Percentiles rank a stretch among this genome's conserved stretches.
phyloP scores from a whole-genome alignment of 2,329 filamentous ascomycete genomes.

The Eurotiales sp. region DNA sequence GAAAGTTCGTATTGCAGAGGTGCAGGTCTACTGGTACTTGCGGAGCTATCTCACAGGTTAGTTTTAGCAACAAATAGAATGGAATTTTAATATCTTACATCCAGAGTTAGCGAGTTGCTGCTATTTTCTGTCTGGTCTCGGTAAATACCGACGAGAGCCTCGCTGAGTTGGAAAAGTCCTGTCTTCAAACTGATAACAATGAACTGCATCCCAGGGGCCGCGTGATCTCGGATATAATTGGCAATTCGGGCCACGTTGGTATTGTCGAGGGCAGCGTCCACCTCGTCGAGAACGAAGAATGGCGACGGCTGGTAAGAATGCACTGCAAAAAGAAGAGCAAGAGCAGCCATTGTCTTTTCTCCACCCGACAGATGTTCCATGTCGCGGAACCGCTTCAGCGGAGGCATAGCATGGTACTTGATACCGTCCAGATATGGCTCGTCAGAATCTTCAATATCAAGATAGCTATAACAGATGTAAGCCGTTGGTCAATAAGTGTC shows the following conservation, averaged over 20 bases:
- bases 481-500: not conserved
- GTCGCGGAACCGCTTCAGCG: constrained; percentile 94
- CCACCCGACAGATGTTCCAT: constrained; percentile 98
- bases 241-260: constrained; percentile 95
- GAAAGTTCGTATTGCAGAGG: not conserved
- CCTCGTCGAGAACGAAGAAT: constrained; percentile 97
- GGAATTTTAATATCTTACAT: constrained; percentile 63
- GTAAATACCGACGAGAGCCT: constrained; percentile 93
- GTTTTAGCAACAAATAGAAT: not conserved
- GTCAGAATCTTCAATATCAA: constrained; percentile 94
- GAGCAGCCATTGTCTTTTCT: constrained; percentile 97
- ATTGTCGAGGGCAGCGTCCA: constrained; percentile 96
- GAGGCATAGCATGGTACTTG: constrained; percentile 98
- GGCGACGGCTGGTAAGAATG: constrained; percentile 94
- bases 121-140: constrained; percentile 92
- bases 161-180: constrained; percentile 91
- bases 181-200: constrained; percentile 97
- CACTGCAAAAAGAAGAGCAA: constrained; percentile 94
- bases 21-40: constrained; percentile 26
- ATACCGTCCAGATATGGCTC: constrained; percentile 94
- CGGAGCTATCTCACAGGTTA: constrained; percentile 25
- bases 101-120: constrained; percentile 83
- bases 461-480: constrained; percentile 51
- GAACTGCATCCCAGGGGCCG: constrained; percentile 96
- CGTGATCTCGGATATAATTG: constrained; percentile 91